Evolutionary conservation across 768 basidiomycete genomes (phyloP).

Genomic region (Guyanaporus albipodus): DNA sequence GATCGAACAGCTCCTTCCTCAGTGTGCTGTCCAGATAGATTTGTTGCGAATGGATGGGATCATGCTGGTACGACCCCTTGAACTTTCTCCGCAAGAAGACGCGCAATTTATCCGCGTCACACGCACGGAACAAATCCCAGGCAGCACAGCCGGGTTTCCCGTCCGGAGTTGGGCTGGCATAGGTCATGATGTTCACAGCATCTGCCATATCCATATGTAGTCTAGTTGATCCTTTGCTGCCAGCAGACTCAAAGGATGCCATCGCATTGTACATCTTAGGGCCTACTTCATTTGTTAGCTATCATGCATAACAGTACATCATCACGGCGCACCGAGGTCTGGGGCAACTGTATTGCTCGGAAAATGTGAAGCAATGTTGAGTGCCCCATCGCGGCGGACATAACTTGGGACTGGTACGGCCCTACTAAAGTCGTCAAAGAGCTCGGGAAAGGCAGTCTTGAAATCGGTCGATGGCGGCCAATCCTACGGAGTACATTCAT

Average conservation of each 20-base stretch:
- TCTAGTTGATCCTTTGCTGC: slow-evolving; percentile 81
- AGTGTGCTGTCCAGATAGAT: slow-evolving; percentile 75
- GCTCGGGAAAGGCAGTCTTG: slow-evolving; percentile 72
- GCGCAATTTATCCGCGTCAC: slow-evolving; percentile 77
- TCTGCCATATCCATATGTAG: slow-evolving; percentile 96
- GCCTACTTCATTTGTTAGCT: slow-evolving; percentile 41
- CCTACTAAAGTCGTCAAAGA: slow-evolving; percentile 80
- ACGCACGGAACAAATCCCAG: slow-evolving; percentile 87
- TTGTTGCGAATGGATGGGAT: slow-evolving; percentile 90
- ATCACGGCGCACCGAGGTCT: slow-evolving; percentile 60
- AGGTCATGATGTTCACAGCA: slow-evolving; percentile 89
- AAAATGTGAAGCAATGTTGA: slow-evolving; percentile 89
- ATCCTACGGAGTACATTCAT: slow-evolving; percentile 49
- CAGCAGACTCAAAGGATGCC: slow-evolving; percentile 58
- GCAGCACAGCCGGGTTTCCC: slow-evolving; percentile 71
- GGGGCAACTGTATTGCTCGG: slow-evolving; percentile 74
- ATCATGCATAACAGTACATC: neutral
- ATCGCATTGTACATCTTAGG: slow-evolving; percentile 97
- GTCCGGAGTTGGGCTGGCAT: slow-evolving; percentile 55
- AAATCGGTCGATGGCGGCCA: slow-evolving; percentile 92
- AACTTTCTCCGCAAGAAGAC: slow-evolving; percentile 66
- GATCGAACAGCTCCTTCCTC: slow-evolving; percentile 62
- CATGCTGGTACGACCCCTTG: slow-evolving; percentile 51
- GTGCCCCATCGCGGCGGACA: slow-evolving; percentile 83
- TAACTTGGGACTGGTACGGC: slow-evolving; percentile 87